These are phyloP conservation scores for Gossypium herbaceum DNA, from an alignment of 345 rosid genomes.

Conservation along the genomic window DNA sequence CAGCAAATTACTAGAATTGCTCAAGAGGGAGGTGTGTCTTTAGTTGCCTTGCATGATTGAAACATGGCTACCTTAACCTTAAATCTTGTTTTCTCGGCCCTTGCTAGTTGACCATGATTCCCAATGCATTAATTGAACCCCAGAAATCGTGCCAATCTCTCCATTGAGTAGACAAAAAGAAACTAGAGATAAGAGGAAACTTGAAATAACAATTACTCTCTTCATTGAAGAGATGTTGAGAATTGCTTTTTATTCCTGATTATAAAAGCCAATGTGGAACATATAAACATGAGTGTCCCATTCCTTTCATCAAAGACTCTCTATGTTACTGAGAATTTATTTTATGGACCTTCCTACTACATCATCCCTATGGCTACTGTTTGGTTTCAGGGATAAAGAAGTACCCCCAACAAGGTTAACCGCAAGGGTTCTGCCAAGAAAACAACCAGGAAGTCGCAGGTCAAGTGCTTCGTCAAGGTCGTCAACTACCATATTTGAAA, in stretches of 20 bases:
- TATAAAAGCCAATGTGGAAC: constrained; percentile 28
- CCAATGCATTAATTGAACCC: background rate
- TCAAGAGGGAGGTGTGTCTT: constrained; percentile 21
- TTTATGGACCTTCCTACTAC: too few species aligned
- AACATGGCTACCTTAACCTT: constrained; percentile 29
- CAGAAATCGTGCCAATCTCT: background rate
- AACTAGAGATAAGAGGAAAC: background rate
- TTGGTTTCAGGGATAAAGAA: too few species aligned
- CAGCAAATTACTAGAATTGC: constrained; percentile 20
- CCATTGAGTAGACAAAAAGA: background rate
- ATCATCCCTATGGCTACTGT: too few species aligned
- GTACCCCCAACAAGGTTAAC: too few species aligned
- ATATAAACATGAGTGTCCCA: constrained; percentile 22
- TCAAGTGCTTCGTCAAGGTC: too few species aligned
- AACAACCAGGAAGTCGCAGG: too few species aligned
- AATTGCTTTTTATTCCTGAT: constrained; percentile 25
- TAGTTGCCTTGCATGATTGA: constrained; percentile 38
- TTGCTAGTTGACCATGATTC: background rate
- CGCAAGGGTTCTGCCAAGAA: too few species aligned
- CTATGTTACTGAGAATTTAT: background rate
- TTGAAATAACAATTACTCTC: constrained; percentile 7
- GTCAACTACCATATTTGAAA: too few species aligned
- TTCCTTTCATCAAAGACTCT: constrained; percentile 25
- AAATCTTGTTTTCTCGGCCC: constrained; percentile 20
- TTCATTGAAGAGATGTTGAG: constrained; percentile 12